phyloP scores from a whole-genome alignment of 768 basidiomycete genomes.

The Lyophyllum decastes region DNA sequence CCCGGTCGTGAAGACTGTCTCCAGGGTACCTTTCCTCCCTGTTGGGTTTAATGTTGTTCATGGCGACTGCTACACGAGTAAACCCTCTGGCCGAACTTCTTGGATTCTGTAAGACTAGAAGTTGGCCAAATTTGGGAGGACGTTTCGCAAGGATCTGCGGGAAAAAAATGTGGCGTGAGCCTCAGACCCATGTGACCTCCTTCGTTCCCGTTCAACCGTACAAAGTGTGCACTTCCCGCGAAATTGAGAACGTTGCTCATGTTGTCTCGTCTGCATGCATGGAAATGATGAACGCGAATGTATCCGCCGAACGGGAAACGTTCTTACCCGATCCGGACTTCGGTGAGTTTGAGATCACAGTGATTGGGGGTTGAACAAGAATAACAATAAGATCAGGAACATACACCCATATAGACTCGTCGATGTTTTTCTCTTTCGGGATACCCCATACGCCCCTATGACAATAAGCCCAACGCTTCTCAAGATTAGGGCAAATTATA shows the following conservation, averaged over 20 bases:
- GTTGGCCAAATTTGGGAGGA: not conserved
- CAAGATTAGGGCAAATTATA: conserved; percentile 25
- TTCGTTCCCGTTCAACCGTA: not conserved
- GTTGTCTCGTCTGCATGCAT: not conserved
- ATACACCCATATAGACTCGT: conserved; percentile 19
- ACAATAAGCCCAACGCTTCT: conserved; percentile 23
- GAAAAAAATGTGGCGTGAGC: not conserved
- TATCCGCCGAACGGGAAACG: conserved; percentile 9
- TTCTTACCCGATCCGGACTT: conserved; percentile 19
- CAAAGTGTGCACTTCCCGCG: not conserved
- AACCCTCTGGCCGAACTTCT: not conserved
- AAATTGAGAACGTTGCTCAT: not conserved
- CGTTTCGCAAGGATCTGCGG: not conserved
- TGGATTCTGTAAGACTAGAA: not conserved
- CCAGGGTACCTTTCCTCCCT: not conserved
- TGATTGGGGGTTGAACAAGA: conserved; percentile 18
- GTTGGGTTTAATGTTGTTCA: not conserved
- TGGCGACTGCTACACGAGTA: not conserved
- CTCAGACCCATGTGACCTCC: not conserved
- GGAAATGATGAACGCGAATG: not conserved
- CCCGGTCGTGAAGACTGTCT: conserved; percentile 1
- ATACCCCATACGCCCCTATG: conserved; percentile 12
- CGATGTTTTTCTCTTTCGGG: conserved; percentile 13
- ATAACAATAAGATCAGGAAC: conserved; percentile 48
- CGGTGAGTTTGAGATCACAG: conserved; percentile 13